These are phyloP conservation scores for Nematodospora valgi DNA, from an alignment of 805 yeast species.

Conservation along the genomic window DNA sequence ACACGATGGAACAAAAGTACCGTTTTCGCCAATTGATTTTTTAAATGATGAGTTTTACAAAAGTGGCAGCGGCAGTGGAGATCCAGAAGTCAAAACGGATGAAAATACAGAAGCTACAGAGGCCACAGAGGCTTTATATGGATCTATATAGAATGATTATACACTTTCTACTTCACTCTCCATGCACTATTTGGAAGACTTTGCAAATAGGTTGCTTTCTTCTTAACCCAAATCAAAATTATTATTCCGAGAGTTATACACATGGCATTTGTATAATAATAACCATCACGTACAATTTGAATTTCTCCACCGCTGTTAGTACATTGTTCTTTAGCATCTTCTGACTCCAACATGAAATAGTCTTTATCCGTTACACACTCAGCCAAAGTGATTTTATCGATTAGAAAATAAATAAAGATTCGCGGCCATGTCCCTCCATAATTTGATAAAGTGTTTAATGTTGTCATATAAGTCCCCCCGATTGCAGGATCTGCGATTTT, in stretches of 20 bases:
- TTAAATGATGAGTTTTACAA: constrained; percentile 25
- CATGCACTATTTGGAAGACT: constrained; percentile 70
- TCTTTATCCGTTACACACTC: constrained; percentile 41
- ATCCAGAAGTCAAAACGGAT: not conserved
- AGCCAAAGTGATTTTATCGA: constrained; percentile 72
- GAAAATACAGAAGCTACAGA: not conserved
- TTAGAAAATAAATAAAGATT: constrained; percentile 70
- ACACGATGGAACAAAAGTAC: constrained; percentile 32
- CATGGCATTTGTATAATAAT: constrained; percentile 68
- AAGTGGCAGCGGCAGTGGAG: too few species aligned
- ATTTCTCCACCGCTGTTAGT: constrained; percentile 53
- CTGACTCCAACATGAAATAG: constrained; percentile 17
- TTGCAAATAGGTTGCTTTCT: constrained; percentile 63
- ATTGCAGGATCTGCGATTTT: constrained; percentile 91
- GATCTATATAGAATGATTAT: not conserved
- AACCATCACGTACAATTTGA: constrained; percentile 66
- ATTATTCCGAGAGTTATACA: constrained; percentile 68
- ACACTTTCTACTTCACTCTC: too few species aligned
- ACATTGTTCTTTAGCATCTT: constrained; percentile 49
- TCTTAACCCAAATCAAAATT: constrained; percentile 66
- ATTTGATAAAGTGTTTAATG: constrained; percentile 85
- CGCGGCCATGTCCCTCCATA: constrained; percentile 98
- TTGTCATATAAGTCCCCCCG: constrained; percentile 98
- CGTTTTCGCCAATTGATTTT: constrained; percentile 42
- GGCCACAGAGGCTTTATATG: not conserved